These are phyloP conservation scores for Torulaspora indica DNA, from an alignment of 805 yeast species.

Conservation along the genomic window DNA sequence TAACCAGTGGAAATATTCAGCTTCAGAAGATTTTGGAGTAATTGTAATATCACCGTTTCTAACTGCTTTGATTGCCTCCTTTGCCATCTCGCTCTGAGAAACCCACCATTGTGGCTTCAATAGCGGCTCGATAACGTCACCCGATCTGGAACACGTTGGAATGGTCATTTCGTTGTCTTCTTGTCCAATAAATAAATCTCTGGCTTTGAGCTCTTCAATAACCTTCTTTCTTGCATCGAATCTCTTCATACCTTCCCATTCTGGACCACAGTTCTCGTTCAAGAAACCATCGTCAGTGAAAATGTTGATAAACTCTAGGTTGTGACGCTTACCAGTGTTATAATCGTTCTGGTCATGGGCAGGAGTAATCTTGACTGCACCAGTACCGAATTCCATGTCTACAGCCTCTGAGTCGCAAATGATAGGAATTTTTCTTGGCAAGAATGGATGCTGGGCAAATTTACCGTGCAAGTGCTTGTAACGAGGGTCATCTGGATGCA, in stretches of 20 bases:
- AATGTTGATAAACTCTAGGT: conserved; percentile 82
- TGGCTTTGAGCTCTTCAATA: conserved; percentile 69
- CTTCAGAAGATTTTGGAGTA: conserved; percentile 83
- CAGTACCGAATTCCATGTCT: conserved; percentile 99
- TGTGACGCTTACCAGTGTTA: conserved; percentile 90
- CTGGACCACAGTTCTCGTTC: conserved; percentile 84
- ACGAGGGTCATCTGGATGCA: conserved; percentile 91
- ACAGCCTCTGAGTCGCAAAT: conserved; percentile 89
- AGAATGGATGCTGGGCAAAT: conserved; percentile 83
- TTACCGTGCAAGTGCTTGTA: conserved; percentile 94
- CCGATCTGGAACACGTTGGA: conserved; percentile 93
- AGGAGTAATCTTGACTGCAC: conserved; percentile 99
- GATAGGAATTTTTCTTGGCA: conserved; percentile 81
- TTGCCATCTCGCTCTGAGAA: conserved; percentile 81
- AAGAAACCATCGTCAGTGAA: conserved; percentile 87
- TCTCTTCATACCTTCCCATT: conserved; percentile 85
- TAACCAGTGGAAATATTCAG: conserved; percentile 93
- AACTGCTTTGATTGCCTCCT: conserved; percentile 80
- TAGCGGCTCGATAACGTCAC: conserved; percentile 93
- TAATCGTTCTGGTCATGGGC: conserved; percentile 98
- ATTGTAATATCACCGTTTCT: conserved; percentile 74
- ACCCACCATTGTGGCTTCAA: conserved; percentile 99
- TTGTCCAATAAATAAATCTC: conserved; percentile 75
- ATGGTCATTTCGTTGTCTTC: conserved; percentile 93
- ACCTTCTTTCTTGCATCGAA: conserved; percentile 89